phyloP scores from a whole-genome alignment of 2,329 filamentous ascomycete species.

The Acarospora socialis region DNA sequence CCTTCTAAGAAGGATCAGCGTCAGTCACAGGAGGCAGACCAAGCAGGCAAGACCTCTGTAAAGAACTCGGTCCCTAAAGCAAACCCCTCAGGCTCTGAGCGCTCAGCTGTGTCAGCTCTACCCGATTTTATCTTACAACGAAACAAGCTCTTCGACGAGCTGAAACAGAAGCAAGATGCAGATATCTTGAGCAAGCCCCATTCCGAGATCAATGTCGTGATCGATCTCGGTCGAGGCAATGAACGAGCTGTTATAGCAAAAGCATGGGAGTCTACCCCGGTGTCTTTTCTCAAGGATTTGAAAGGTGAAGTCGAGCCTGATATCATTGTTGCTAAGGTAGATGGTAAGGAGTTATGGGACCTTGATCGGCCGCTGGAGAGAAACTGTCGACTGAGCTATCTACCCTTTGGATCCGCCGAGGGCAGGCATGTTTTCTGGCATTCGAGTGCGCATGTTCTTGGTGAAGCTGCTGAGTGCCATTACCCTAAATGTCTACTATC shows the following conservation, averaged over 20 bases:
- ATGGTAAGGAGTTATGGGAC: slow-evolving; percentile 78
- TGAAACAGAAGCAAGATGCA: slow-evolving; percentile 72
- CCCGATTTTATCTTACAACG: slow-evolving; percentile 73
- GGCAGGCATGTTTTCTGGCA: slow-evolving; percentile 98
- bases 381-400: slow-evolving; percentile 69
- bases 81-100: slow-evolving; percentile 18
- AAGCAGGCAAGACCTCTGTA: slow-evolving; percentile 16
- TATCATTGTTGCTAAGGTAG: slow-evolving; percentile 68
- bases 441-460: slow-evolving; percentile 87
- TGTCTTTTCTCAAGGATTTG: slow-evolving; percentile 62
- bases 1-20: too few species aligned
- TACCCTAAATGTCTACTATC: slow-evolving; percentile 88
- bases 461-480: slow-evolving; percentile 78
- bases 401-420: slow-evolving; percentile 62
- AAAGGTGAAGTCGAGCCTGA: slow-evolving; percentile 74
- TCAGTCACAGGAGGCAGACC: too few species aligned
- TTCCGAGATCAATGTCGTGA: slow-evolving; percentile 34
- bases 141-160: slow-evolving; percentile 72
- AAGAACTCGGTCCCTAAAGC: slow-evolving; percentile 13
- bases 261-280: slow-evolving; percentile 84
- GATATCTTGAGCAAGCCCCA: slow-evolving; percentile 45
- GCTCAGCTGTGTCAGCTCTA: slow-evolving; percentile 25
- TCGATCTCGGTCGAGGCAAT: slow-evolving; percentile 29
- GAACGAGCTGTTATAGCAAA: slow-evolving; percentile 42
- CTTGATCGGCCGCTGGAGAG: slow-evolving; percentile 78